phyloP scores from a whole-genome alignment of 495 filamentous ascomycete species.

The Astrocystis sublimbata region DNA sequence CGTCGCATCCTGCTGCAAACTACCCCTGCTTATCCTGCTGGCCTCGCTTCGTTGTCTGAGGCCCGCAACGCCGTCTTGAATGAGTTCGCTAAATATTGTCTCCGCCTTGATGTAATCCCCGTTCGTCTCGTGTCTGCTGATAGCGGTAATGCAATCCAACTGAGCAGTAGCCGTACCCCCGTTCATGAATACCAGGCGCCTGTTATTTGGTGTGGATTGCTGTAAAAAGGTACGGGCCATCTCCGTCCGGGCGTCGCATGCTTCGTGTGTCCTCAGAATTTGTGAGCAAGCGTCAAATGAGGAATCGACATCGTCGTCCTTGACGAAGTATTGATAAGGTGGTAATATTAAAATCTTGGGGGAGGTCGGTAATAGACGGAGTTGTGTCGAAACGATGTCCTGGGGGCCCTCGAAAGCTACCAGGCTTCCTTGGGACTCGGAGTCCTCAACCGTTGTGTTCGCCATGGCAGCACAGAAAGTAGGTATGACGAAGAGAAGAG shows the following conservation, averaged over 20 bases:
- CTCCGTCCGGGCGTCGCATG: constrained; percentile 41
- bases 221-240: constrained; percentile 48
- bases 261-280: constrained; percentile 44
- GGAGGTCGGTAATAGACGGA: constrained; percentile 52
- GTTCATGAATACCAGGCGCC: constrained; percentile 52
- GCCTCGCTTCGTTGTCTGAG: constrained; percentile 23
- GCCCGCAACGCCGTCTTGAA: constrained; percentile 43
- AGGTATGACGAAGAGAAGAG: neutral
- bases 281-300: constrained; percentile 39
- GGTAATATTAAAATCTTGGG: constrained; percentile 52
- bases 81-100: constrained; percentile 44
- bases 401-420: constrained; percentile 53
- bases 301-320: constrained; percentile 18
- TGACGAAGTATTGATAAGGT: constrained; percentile 38
- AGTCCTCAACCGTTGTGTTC: neutral
- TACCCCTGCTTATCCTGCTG: neutral
- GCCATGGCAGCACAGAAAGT: neutral
- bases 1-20: constrained; percentile 1
- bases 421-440: constrained; percentile 43
- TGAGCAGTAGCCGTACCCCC: constrained; percentile 52
- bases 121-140: constrained; percentile 44
- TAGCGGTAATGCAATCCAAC: constrained; percentile 43
- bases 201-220: constrained; percentile 38
- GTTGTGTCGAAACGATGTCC: constrained; percentile 51
- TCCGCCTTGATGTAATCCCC: constrained; percentile 45